A percentile compares a stretch with the other conserved stretches of the same genome.
phyloP scores from a whole-genome alignment of 2,329 filamentous ascomycete genomes.

The Aspergillus ochraceus region DNA sequence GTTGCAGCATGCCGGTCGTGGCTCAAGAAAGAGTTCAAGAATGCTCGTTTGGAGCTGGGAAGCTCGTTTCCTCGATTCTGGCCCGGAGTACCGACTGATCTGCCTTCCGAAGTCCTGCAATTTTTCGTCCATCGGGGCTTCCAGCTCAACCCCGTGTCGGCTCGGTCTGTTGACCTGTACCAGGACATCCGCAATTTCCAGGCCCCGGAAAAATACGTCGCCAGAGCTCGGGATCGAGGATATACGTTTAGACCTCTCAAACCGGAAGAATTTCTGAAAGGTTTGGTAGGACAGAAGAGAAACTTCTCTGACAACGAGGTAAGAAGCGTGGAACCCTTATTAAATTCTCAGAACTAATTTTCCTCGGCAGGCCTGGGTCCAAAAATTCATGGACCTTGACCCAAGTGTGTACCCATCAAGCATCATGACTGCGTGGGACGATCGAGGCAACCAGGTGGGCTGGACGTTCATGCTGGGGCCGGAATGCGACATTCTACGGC shows the following conservation, averaged over 20 bases:
- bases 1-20: slow-evolving; percentile 30
- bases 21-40: slow-evolving; percentile 25
- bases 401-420: slow-evolving; percentile 37
- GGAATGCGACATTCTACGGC: slow-evolving; percentile 29
- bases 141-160: slow-evolving; percentile 25
- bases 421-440: slow-evolving; percentile 45
- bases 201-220: slow-evolving; percentile 35
- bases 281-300: slow-evolving; percentile 37
- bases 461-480: slow-evolving; percentile 49
- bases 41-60: slow-evolving; percentile 27
- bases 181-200: slow-evolving; percentile 39
- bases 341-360: neutral
- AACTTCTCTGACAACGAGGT: slow-evolving; percentile 42
- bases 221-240: slow-evolving; percentile 34
- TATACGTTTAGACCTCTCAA: slow-evolving; percentile 40
- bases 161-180: slow-evolving; percentile 41
- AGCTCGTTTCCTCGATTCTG: slow-evolving; percentile 47
- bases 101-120: slow-evolving; percentile 33
- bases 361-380: slow-evolving; percentile 40
- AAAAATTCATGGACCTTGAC: slow-evolving; percentile 39
- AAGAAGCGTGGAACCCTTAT: slow-evolving; percentile 8
- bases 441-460: slow-evolving; percentile 40
- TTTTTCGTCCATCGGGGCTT: slow-evolving; percentile 47
- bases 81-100: slow-evolving; percentile 44
- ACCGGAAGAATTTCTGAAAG: slow-evolving; percentile 23